These are phyloP conservation scores for Ophiostoma ulmi DNA, from an alignment of 2,329 filamentous ascomycete species.

Conservation along the genomic window DNA sequence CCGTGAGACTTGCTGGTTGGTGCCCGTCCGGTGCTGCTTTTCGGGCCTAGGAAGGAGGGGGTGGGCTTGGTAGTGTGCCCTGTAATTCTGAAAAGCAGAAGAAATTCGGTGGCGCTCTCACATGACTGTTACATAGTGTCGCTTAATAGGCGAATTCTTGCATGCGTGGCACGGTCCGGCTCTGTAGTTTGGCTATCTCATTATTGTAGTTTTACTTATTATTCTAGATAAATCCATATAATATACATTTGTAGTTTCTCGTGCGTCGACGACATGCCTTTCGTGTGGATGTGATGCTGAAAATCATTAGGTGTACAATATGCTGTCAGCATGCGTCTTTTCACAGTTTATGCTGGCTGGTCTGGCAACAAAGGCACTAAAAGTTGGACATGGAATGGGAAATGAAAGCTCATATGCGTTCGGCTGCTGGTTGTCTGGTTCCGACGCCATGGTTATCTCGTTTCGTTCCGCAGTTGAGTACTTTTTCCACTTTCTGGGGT, in stretches of 20 bases:
- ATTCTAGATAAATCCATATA: too few species aligned
- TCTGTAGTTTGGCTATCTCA: too few species aligned
- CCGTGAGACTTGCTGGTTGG: background rate
- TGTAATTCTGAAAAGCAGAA: background rate
- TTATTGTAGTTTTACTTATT: too few species aligned
- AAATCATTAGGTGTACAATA: background rate
- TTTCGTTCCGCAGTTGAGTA: background rate
- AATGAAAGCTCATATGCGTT: background rate
- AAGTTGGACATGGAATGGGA: background rate
- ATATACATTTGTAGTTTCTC: too few species aligned
- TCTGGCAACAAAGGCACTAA: background rate
- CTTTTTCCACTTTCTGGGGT: background rate
- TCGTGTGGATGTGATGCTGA: background rate
- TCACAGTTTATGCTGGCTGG: background rate
- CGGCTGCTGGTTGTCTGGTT: background rate
- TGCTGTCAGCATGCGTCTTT: background rate
- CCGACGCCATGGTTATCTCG: background rate
- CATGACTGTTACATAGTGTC: background rate
- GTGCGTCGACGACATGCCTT: background rate
- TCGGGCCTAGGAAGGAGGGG: background rate
- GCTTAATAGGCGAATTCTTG: background rate
- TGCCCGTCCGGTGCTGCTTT: background rate
- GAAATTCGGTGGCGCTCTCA: background rate
- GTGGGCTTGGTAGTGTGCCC: background rate
- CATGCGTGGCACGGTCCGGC: constrained; percentile 3